Evolutionary conservation across 164 flowering plant genomes (phyloP), one percentile per base, ranked within the genome.

Genomic region (Warburgia ugandensis): DNA sequence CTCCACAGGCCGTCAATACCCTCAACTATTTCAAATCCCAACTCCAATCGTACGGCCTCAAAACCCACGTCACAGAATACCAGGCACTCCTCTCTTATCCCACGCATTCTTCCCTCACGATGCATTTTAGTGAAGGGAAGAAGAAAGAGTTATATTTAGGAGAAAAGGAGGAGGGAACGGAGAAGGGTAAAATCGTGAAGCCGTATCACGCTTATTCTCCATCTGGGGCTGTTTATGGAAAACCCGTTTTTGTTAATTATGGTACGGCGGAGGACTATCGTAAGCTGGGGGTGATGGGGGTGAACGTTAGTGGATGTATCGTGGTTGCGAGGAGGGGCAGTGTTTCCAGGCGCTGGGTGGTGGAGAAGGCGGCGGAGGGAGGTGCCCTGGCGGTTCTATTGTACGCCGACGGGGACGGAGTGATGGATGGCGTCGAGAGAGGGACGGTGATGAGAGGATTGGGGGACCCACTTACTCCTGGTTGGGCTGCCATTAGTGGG

Each of bases 201-300:
- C 88, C 95, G 0, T 88, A 83, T 59, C 99, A 92, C 49, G 99
- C 99, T 0, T 92, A 81, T 58, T 81, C 97, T 12, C 97, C 95
- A 1, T 80, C 91, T 13, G 99, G 91, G 25, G 30, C 73, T 25
- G 87, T 52, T 29, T 43, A 45, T 43, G 84, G 72, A 2, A 35
- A 52, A 59, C 78, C 67, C 12, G 85, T 86, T 23, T 92, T 76
- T 50, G 85, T 66, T 20, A 92, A 88, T 54, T 62, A 68, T 48
- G 99, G 95, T 7, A 62, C 79, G 42, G 76, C 65, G 22, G 73
- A 74, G 69, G 99, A 92, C 72, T 88, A 80, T 46, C 47, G 43
- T 29, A 72, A 51, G 64, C 72, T 92, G 54, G 60, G 23, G 37
- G 59, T 4, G 55, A 36, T 65, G 35, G 94, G 94, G 29, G 91